Conservation (phyloP, 805 yeast genomes). For the Candida tammaniensis region DNA sequence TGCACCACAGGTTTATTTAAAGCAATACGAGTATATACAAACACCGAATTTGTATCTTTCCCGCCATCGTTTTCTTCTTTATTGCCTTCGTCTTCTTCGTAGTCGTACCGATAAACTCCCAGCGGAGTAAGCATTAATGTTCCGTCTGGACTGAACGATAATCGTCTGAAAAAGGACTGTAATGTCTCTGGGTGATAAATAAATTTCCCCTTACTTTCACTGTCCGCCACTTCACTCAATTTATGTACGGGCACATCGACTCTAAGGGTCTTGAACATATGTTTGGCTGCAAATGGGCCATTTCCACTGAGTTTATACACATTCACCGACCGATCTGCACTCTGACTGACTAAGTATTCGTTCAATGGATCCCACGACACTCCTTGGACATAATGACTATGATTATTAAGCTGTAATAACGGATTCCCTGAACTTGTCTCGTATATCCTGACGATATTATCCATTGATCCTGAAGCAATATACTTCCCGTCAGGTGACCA, state of each 20-base stretch:
- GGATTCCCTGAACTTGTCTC: conserved; percentile 55
- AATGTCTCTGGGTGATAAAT: conserved; percentile 83
- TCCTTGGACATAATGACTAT: conserved; percentile 91
- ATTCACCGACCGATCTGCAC: conserved; percentile 82
- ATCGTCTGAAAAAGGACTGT: conserved; percentile 85
- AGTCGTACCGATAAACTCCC: conserved; percentile 51
- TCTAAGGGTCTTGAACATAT: conserved; percentile 14
- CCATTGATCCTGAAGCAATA: conserved; percentile 90
- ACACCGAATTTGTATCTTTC: conserved; percentile 66
- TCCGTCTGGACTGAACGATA: conserved; percentile 91
- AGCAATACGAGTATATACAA: conserved; percentile 71
- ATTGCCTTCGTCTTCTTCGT: conserved; percentile 13
- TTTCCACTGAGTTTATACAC: conserved; percentile 42
- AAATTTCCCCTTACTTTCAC: conserved; percentile 1
- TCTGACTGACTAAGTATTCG: conserved; percentile 77
- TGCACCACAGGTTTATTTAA: conserved; percentile 72
- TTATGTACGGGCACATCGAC: conserved; percentile 12
- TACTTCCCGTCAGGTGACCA: conserved; percentile 88
- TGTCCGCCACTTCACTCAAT: conserved; percentile 1
- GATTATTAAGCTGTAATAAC: conserved; percentile 63
- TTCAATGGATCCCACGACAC: conserved; percentile 92
- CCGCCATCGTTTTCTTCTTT: conserved; percentile 13
- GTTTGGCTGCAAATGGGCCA: conserved; percentile 11
- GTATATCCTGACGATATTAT: conserved; percentile 73
- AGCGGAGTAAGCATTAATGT: conserved; percentile 67